Conservation (phyloP, 2,329 filamentous ascomycete genomes). For the Beauveria pseudobassiana region DNA sequence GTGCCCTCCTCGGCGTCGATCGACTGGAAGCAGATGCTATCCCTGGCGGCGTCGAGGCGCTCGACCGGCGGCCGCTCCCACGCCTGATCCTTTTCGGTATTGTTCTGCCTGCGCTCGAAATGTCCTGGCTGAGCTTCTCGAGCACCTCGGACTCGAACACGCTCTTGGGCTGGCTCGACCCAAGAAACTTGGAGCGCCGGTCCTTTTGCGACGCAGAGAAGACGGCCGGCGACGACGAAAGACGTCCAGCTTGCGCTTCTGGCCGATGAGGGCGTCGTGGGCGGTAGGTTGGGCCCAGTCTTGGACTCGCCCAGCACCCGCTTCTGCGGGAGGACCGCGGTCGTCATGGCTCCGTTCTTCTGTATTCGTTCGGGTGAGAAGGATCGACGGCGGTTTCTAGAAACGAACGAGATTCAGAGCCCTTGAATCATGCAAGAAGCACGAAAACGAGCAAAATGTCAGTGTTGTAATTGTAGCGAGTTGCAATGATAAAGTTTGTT, state of each 20-base stretch:
- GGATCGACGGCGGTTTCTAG: not conserved
- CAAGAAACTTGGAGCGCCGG: slow-evolving; percentile 49
- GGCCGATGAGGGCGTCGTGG: slow-evolving; percentile 46
- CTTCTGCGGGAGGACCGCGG: slow-evolving; percentile 57
- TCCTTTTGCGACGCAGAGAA: slow-evolving; percentile 57
- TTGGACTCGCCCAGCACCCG: slow-evolving; percentile 64
- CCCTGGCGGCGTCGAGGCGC: slow-evolving; percentile 47
- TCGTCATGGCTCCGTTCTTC: slow-evolving; percentile 32
- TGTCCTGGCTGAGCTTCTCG: slow-evolving; percentile 93
- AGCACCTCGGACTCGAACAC: slow-evolving; percentile 89
- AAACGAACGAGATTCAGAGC: not conserved
- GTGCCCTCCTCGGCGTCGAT: slow-evolving; percentile 93
- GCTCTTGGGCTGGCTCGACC: slow-evolving; percentile 78
- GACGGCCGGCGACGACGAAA: slow-evolving; percentile 47
- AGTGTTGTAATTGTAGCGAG: not conserved
- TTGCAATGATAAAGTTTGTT: not conserved
- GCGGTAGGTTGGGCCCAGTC: slow-evolving; percentile 52
- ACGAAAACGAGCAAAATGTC: not conserved
- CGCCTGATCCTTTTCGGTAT: slow-evolving; percentile 86
- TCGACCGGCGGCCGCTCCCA: slow-evolving; percentile 62
- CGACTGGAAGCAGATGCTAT: slow-evolving; percentile 83
- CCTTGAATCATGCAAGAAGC: not conserved
- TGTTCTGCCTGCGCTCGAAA: slow-evolving; percentile 76
- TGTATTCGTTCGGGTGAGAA: slow-evolving; percentile 2
- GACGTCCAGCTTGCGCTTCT: slow-evolving; percentile 77